Base-by-base conservation (phyloP, 305 asterid species). In the Withania somnifera region DNA sequence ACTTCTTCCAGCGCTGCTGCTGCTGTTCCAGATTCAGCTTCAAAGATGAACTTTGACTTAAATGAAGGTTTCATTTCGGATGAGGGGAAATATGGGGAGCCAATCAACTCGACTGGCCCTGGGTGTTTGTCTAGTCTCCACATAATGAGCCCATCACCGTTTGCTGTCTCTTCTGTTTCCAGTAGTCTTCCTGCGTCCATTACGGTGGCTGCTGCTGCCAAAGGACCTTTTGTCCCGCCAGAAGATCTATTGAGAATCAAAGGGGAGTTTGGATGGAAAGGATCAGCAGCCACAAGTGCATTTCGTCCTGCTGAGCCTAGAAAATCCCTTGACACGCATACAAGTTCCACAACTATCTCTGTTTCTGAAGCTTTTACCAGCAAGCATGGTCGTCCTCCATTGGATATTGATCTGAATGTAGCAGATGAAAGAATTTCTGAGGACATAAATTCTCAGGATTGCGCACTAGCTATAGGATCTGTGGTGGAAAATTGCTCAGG, bases 251-350 rank as follows among this genome's bases (percentile, higher is more conserved):
- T 95, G 87, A 91, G 93, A 86, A 88, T 82, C 81, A 95, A 85
- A 88, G 94, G 90, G 58, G 98, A 91, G 83, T 91, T 93, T 81
- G 93, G 98, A 42, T 95, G 99, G 99, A 94, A 90, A 83, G 99
- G 99, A 24, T 93, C 98, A 82, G 98, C 99, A 60, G 93, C 97
- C 47, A 95, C 99, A 11, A 95, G 98, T 85, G 99, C 98, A 40
- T 95, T 95, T 85, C 91, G 98, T 53, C 99, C 98, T 3, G 98
- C 98, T 17, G 99, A 95, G 82, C 98, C 99, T 57, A 82, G 99
- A 69, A 94, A 90, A 86, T 86, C 84, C 78, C 78, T 79, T 69
- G 97, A 91, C 82, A 60, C 69, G 52, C 86, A 87, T 24, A 51
- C 85, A 56, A 82, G 77, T 81, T 50, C 87, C 24, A 32, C 85